These are phyloP conservation scores for Chlorella vulgaris DNA, from an alignment of 139 green algal species.

Conservation along the genomic window DNA sequence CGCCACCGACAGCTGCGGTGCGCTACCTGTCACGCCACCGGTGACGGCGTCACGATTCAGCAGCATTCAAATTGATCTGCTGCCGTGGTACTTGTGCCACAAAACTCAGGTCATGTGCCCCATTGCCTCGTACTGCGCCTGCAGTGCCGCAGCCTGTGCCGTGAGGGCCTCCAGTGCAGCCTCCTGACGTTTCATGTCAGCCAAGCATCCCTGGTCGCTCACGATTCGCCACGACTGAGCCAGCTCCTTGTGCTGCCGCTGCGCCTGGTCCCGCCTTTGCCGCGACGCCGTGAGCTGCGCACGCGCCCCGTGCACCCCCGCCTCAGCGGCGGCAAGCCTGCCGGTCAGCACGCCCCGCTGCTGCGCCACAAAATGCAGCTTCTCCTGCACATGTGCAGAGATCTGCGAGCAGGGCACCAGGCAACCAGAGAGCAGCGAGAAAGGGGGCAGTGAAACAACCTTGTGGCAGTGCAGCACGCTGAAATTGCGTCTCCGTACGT, in stretches of 20 bases:
- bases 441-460: too few relatives aligned
- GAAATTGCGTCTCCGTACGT: too few relatives aligned
- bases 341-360: neutral
- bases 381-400: conserved; percentile 13
- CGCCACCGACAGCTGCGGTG: too few relatives aligned
- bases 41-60: too few relatives aligned
- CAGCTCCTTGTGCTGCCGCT: neutral
- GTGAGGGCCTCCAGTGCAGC: neutral
- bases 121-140: neutral
- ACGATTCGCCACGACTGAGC: conserved; percentile 5
- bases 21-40: too few relatives aligned
- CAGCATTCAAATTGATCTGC: too few relatives aligned
- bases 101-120: neutral
- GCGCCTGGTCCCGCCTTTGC: neutral
- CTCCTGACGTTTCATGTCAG: conserved; percentile 15
- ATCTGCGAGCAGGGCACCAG: neutral
- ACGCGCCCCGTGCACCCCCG: neutral
- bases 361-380: neutral
- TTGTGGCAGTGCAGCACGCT: too few relatives aligned
- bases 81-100: neutral
- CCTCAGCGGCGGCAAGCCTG: neutral
- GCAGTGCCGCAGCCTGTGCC: conserved; percentile 10
- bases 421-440: too few relatives aligned
- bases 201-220: conserved; percentile 12
- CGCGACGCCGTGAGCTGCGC: neutral